Evolutionary conservation across 345 rosid species (phyloP).

Genomic region (Murraya koenigii): DNA sequence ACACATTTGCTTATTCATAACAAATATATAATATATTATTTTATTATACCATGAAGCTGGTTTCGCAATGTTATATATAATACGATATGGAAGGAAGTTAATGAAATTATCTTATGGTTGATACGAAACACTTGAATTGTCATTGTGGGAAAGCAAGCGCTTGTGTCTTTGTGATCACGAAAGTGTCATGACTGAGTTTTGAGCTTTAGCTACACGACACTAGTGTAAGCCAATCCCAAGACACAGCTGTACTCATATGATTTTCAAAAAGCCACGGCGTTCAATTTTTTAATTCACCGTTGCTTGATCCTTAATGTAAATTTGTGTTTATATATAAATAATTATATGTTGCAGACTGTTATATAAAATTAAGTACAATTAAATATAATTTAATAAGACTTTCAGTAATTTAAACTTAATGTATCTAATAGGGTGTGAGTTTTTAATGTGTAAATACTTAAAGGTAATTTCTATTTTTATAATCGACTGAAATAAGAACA

Average conservation of each 20-base stretch:
- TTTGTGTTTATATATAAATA: too few species aligned
- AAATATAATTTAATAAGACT: too few species aligned
- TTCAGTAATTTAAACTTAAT: too few species aligned
- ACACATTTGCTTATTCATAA: neutral
- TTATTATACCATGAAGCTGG: neutral
- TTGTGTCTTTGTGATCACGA: neutral
- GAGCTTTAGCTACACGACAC: neutral
- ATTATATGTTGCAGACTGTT: too few species aligned
- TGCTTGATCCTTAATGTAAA: too few species aligned
- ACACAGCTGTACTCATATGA: neutral
- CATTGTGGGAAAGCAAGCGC: neutral
- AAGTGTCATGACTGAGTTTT: neutral
- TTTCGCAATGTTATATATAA: neutral
- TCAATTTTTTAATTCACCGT: too few species aligned
- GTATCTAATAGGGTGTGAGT: too few species aligned
- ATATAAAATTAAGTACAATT: too few species aligned
- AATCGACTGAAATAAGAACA: too few species aligned
- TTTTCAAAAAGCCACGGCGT: neutral
- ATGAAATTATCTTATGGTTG: neutral
- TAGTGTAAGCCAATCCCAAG: neutral
- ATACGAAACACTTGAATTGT: neutral
- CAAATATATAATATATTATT: neutral
- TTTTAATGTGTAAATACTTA: too few species aligned
- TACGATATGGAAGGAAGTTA: neutral
- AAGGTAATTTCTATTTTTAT: too few species aligned